Conservation (phyloP, 768 basidiomycete species). For the Agrocybe praecox region DNA sequence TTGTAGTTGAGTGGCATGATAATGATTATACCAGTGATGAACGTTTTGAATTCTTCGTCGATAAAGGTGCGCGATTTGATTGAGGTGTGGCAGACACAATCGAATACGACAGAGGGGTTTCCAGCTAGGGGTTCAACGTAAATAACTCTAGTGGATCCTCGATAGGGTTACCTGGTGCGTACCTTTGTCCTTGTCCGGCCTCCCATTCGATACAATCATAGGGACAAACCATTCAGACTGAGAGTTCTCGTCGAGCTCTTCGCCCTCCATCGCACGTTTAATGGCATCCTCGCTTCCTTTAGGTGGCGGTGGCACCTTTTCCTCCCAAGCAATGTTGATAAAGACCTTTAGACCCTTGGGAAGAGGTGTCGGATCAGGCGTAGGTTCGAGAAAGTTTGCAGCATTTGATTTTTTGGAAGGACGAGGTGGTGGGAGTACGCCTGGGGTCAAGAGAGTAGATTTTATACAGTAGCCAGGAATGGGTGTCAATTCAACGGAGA, state of each 20-base stretch:
- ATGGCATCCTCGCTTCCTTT: conserved; percentile 59
- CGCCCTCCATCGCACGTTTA: conserved; percentile 57
- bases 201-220: conserved; percentile 65
- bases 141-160: neutral
- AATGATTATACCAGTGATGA: conserved; percentile 60
- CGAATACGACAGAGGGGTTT: conserved; percentile 69
- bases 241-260: conserved; percentile 41
- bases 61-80: conserved; percentile 61
- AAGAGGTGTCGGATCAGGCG: conserved; percentile 31
- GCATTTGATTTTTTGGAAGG: conserved; percentile 7
- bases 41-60: conserved; percentile 67
- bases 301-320: conserved; percentile 69
- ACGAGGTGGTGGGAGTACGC: conserved; percentile 30
- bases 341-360: conserved; percentile 65
- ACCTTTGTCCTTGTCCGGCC: conserved; percentile 75
- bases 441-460: conserved; percentile 46
- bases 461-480: conserved; percentile 75
- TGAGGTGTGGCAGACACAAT: conserved; percentile 64
- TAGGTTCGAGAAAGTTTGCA: conserved; percentile 29
- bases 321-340: conserved; percentile 74
- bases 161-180: conserved; percentile 16
- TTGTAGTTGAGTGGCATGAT: neutral
- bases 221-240: conserved; percentile 70
- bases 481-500: conserved; percentile 50
- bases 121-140: conserved; percentile 50